These are phyloP conservation scores for Neophaeococcomyces mojaviensis DNA, from an alignment of 2,329 filamentous ascomycete genomes.

Conservation along the genomic window DNA sequence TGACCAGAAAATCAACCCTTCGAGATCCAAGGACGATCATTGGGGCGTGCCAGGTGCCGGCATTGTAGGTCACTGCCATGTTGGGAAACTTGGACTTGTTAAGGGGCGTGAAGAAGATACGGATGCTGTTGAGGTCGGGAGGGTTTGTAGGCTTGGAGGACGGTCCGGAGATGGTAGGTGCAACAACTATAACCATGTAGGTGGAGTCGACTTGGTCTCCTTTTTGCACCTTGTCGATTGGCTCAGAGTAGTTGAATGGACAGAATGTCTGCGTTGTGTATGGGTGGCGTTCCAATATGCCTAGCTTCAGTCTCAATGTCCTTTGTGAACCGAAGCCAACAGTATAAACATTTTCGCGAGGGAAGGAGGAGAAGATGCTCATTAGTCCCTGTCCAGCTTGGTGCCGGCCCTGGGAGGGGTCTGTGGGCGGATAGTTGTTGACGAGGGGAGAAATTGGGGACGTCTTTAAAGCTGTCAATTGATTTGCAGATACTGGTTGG, in stretches of 20 bases:
- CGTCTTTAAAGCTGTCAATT: constrained; percentile 83
- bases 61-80: constrained; percentile 85
- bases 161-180: constrained; percentile 54
- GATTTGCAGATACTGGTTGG: constrained; percentile 62
- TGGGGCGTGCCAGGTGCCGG: constrained; percentile 91
- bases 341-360: constrained; percentile 42
- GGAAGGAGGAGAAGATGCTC: constrained; percentile 84
- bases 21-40: constrained; percentile 76
- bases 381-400: constrained; percentile 49
- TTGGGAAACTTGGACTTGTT: not conserved
- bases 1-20: constrained; percentile 77
- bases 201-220: constrained; percentile 24
- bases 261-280: constrained; percentile 92
- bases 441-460: constrained; percentile 65
- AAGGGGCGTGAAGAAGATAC: constrained; percentile 66
- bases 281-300: constrained; percentile 80
- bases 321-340: constrained; percentile 6
- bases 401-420: constrained; percentile 37
- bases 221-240: not conserved
- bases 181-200: constrained; percentile 77
- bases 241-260: constrained; percentile 54
- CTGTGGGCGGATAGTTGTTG: constrained; percentile 59
- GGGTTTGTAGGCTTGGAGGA: constrained; percentile 40
- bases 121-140: constrained; percentile 63
- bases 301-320: constrained; percentile 5